Base-by-base conservation (phyloP, 75 land plant species). In the Selaginella tamariscina region DNA sequence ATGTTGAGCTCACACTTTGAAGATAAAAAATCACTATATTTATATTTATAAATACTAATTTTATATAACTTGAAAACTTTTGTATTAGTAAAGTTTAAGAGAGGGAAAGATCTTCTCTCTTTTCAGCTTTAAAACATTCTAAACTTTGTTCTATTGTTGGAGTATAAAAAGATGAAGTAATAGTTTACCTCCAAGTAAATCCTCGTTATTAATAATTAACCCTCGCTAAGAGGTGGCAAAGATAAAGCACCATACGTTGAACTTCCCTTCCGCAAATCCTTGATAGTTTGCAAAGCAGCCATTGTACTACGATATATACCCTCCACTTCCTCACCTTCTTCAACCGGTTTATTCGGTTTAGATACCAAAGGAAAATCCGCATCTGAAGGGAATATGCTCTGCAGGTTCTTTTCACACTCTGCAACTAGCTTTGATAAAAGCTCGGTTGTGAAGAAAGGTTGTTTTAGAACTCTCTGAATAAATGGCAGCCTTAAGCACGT, bases 361-460 rank as follows among this genome's bases (percentile, higher is more conserved):
- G 5, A 5, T 5, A 15, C 15, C 5, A 39, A 5, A 15, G 49
- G 11, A 5, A 15, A 5, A 15, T 5, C 11, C 15, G 5, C 49
- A 15, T 39, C 49, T 39, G 49, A 5, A n/a, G 54, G 67, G 31
- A 65, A 32, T 0, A 65, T 27, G 32, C 30, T 27, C 22, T 65
- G 54, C 26, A 65, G 49, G 22, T 65, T 65, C 15, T 0, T 30
- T 31, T 72, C 74, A 22, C 74, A 72, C 54, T 72, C 71, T 2
- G 5, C 55, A 0, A 72, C 57, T 28, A 67, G 74, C 56, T 67
- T 68, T 0, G 74, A 67, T 27, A 72, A 59, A 24, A 67, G 71
- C 54, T 66, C 74, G 30, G 71, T 72, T 27, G 74, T 68, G 74
- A 67, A 72, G 5, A 72, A 72, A 23, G 71, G 74, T 30, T 72